Percentiles rank a stretch among this genome's conserved stretches.
These are phyloP conservation scores for Suillus discolor DNA, from an alignment of 768 basidiomycete species.

Conservation along the genomic window DNA sequence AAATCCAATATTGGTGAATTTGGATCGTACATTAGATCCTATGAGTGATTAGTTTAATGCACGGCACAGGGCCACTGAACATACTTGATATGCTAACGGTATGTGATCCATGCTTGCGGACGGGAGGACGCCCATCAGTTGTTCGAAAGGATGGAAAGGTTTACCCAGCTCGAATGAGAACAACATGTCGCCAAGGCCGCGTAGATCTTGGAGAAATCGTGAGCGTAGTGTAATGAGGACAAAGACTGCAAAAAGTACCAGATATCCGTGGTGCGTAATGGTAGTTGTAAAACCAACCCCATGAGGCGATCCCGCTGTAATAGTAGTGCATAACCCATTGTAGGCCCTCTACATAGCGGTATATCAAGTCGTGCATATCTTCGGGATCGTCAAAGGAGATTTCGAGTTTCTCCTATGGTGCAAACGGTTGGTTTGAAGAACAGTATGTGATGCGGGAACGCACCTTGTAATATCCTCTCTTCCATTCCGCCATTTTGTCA, in stretches of 20 bases:
- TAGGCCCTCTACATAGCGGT: constrained; percentile 87
- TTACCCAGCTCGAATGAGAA: constrained; percentile 86
- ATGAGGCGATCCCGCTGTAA: constrained; percentile 94
- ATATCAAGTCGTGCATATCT: constrained; percentile 70
- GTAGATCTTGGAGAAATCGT: constrained; percentile 46
- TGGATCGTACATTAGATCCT: constrained; percentile 89
- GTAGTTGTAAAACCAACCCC: constrained; percentile 99
- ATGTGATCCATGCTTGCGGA: constrained; percentile 88
- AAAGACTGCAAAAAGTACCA: constrained; percentile 49
- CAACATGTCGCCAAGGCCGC: constrained; percentile 69
- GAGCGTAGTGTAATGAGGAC: constrained; percentile 3
- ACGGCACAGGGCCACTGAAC: background rate
- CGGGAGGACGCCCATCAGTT: constrained; percentile 97
- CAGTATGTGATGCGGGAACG: constrained; percentile 15
- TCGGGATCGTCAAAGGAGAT: constrained; percentile 73
- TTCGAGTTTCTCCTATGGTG: constrained; percentile 76
- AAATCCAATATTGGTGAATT: constrained; percentile 92
- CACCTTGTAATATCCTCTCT: constrained; percentile 86
- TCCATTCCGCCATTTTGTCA: constrained; percentile 93
- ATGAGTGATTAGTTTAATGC: constrained; percentile 1
- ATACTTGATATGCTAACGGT: constrained; percentile 81
- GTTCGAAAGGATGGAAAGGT: constrained; percentile 93
- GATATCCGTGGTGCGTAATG: constrained; percentile 97
- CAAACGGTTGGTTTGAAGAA: constrained; percentile 16
- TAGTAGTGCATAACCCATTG: constrained; percentile 99